Evolutionary conservation across 495 filamentous ascomycete genomes (phyloP), one percentile per base, ranked within the genome.

Genomic region (Aspergillus haitiensis): DNA sequence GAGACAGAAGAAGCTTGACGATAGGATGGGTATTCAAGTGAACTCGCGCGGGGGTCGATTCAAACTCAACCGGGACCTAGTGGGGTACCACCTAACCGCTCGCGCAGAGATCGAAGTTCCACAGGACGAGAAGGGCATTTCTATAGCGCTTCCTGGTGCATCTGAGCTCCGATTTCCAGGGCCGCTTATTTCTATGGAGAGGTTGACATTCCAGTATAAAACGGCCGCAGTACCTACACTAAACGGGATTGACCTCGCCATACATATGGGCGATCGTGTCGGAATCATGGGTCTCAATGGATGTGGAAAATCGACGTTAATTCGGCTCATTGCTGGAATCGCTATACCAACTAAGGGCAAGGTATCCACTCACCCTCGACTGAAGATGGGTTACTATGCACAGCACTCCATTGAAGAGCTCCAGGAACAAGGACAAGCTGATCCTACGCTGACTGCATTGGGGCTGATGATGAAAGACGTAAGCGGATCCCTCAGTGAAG

Each of bases 1-100:
- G 2, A 79, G 89, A 7, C 88, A 91, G 67, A 93, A 91, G 72
- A 90, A 88, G 64, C 78, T 95, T 9, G 90, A 93, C 56, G 85
- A 93, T 52, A 78, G 89, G 40, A 86, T 84, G 85, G 91, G 90
- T 5, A 70, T 92, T 60, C 78, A 92, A 58, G 86, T 88, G 40
- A 84, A 72, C 64, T 83, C 85, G n/a, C 84, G 76, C 32, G 90
- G 90, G 8, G 80, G 80, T 10, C 74, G 86, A 18, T 93, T 93
- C 77, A 93, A 93, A 71, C 78, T 93, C 8, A 92, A 89, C 66
- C 75, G 89, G 7, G 90, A 93, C 70, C 67, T 87, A 0, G 70
- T 61, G 0, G 90, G 89, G 0, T 91, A 70, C 44, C 82, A 89
- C 65, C 21, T 70, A 2, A 79, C 73, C 4, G 64, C 65, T 13